These are phyloP conservation scores for Suillus bovinus DNA, from an alignment of 768 basidiomycete genomes.

Conservation along the genomic window DNA sequence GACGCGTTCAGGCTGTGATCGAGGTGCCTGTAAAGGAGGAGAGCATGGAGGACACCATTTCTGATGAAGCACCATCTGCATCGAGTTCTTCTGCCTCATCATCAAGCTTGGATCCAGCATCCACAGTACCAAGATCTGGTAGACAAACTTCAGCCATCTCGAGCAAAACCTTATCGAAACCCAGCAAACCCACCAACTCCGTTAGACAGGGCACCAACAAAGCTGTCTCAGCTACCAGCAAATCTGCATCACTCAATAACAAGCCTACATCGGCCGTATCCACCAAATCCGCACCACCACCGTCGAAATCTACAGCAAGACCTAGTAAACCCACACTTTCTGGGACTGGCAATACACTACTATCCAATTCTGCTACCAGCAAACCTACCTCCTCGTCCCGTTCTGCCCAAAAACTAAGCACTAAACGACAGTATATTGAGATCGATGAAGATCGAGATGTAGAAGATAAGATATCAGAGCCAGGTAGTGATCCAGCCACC, in stretches of 20 bases:
- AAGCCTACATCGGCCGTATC: neutral
- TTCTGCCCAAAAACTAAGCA: slow-evolving; percentile 18
- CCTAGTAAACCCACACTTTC: neutral
- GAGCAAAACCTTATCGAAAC: slow-evolving; percentile 7
- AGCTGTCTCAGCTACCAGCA: slow-evolving; percentile 4
- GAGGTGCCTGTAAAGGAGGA: slow-evolving; percentile 67
- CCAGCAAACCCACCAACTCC: slow-evolving; percentile 10
- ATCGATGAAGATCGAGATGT: slow-evolving; percentile 31
- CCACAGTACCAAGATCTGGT: neutral
- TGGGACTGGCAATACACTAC: neutral
- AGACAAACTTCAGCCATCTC: slow-evolving; percentile 4
- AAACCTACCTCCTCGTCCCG: slow-evolving; percentile 12
- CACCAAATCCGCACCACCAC: neutral
- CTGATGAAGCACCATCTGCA: neutral
- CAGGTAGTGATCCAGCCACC: slow-evolving; percentile 14
- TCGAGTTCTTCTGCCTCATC: slow-evolving; percentile 18
- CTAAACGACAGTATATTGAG: slow-evolving; percentile 31
- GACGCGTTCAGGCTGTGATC: slow-evolving; percentile 61
- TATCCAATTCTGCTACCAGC: neutral
- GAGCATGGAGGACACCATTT: slow-evolving; percentile 45
- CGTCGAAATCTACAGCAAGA: slow-evolving; percentile 2
- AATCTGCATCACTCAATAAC: neutral
- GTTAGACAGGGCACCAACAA: slow-evolving; percentile 11
- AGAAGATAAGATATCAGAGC: slow-evolving; percentile 17
- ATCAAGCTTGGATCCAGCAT: slow-evolving; percentile 17